Evolutionary conservation across 345 rosid genomes (phyloP).

Genomic region (Salix purpurea): DNA sequence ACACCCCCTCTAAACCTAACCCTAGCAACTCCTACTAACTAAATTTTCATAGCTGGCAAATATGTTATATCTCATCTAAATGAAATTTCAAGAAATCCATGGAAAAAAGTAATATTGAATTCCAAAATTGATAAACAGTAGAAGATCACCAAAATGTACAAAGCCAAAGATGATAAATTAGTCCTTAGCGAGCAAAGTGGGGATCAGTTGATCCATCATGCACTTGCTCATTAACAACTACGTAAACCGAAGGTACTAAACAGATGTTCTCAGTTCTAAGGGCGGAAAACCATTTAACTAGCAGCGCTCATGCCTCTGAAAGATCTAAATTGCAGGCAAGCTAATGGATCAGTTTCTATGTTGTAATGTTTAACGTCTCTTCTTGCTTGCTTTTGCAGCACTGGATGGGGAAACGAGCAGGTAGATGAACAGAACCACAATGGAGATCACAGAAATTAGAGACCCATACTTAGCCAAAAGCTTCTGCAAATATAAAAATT

Average conservation of each 20-base stretch:
- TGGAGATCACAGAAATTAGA: slow-evolving; percentile 73
- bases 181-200: background rate
- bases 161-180: background rate
- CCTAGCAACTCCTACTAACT: too few species aligned
- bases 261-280: slow-evolving; percentile 1
- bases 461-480: slow-evolving; percentile 74
- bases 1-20: too few species aligned
- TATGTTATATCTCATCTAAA: background rate
- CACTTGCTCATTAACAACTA: background rate
- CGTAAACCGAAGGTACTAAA: background rate
- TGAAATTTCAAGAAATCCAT: background rate
- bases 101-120: background rate
- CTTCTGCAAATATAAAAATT: slow-evolving; percentile 50
- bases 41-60: too few species aligned
- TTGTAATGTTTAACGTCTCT: slow-evolving; percentile 51
- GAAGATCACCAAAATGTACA: slow-evolving; percentile 10
- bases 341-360: background rate
- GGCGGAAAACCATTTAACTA: background rate
- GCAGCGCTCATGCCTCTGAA: background rate
- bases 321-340: background rate
- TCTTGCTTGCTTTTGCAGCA: slow-evolving; percentile 68
- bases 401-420: slow-evolving; percentile 63
- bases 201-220: slow-evolving; percentile 3
- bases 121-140: slow-evolving; percentile 13
- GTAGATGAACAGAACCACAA: slow-evolving; percentile 65